These are phyloP conservation scores for Tetrahymena thermophila DNA, from an alignment of 73 alveolate genomes.

Conservation along the genomic window DNA sequence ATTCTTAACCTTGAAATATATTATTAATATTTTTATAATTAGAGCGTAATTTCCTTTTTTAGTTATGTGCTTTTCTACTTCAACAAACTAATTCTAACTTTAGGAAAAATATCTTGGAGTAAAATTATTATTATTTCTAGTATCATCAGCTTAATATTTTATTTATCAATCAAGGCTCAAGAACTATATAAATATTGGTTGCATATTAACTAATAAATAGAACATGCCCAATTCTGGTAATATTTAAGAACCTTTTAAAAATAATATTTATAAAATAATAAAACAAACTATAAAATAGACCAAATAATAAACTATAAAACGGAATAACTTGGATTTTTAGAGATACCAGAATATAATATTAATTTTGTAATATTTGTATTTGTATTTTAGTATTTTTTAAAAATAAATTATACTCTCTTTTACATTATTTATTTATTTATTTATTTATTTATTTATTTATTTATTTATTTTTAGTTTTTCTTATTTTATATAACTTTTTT, in stretches of 20 bases:
- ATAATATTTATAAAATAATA: background rate
- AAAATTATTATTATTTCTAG: background rate
- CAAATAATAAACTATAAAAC: background rate
- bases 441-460: no score
- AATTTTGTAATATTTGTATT: background rate
- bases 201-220: background rate
- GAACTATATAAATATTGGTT: background rate
- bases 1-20: background rate
- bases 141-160: background rate
- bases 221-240: background rate
- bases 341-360: background rate
- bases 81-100: background rate
- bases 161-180: background rate
- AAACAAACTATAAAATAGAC: background rate
- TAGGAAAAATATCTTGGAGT: background rate
- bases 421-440: no score
- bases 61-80: background rate
- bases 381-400: background rate
- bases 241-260: background rate
- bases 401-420: background rate
- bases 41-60: background rate
- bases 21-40: background rate
- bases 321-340: background rate
- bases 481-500: no score
- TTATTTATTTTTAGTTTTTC: no score